Evolutionary conservation across 2,329 filamentous ascomycete species (phyloP).

Genomic region (Fusarium praegraminearum): DNA sequence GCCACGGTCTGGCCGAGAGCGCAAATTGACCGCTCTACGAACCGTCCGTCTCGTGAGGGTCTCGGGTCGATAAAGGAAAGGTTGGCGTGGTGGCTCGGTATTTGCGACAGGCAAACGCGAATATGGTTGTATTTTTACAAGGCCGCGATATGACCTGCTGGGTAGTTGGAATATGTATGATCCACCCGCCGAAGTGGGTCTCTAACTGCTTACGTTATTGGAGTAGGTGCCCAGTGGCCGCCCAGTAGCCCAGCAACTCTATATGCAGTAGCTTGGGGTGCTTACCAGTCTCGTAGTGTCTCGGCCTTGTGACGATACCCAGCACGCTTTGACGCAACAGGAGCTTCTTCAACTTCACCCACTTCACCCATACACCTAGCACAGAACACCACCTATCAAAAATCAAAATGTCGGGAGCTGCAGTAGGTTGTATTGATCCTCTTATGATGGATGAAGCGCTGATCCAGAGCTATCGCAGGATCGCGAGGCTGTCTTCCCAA

Average conservation of each 20-base stretch:
- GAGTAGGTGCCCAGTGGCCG: constrained; percentile 18
- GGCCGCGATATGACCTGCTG: constrained; percentile 18
- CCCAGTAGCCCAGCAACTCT: constrained; percentile 23
- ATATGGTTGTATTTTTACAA: constrained; percentile 40
- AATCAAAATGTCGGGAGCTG: constrained; percentile 51
- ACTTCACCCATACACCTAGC: constrained; percentile 5
- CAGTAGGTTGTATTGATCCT: constrained; percentile 38
- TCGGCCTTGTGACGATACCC: constrained; percentile 35
- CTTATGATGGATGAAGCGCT: constrained; percentile 15
- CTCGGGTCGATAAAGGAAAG: background rate
- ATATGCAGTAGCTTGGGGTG: background rate
- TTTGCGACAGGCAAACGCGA: constrained; percentile 31
- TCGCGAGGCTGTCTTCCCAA: constrained; percentile 96
- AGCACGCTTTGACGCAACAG: constrained; percentile 21
- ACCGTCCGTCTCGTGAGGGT: background rate
- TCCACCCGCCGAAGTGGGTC: background rate
- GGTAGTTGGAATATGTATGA: constrained; percentile 11
- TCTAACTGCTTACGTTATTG: constrained; percentile 26
- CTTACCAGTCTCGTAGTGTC: constrained; percentile 14
- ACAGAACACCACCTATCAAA: constrained; percentile 13
- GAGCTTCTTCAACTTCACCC: constrained; percentile 25
- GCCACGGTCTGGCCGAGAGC: constrained; percentile 10
- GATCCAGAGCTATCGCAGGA: constrained; percentile 67
- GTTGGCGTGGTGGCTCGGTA: background rate
- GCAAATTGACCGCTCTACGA: background rate